phyloP scores from a whole-genome alignment of 805 yeast genomes.

The Wickerhamiella australiensis region DNA sequence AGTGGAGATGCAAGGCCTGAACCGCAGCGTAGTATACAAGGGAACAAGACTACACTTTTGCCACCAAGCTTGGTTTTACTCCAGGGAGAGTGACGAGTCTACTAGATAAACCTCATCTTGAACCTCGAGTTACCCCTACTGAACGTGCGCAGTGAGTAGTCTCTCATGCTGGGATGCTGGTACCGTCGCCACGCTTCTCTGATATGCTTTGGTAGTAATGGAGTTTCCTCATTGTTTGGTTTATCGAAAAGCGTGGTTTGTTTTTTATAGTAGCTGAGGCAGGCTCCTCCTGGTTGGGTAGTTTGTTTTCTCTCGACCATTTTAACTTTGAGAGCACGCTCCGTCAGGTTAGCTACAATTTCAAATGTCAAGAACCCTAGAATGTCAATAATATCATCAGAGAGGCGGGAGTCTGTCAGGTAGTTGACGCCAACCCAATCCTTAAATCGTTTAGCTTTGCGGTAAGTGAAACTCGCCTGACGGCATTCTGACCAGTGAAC shows the following conservation, averaged over 20 bases:
- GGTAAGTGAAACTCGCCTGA: slow-evolving; percentile 90
- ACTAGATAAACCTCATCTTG: slow-evolving; percentile 15
- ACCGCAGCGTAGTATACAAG: too few species aligned
- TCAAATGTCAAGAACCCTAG: slow-evolving; percentile 92
- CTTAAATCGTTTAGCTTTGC: slow-evolving; percentile 85
- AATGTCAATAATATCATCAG: slow-evolving; percentile 93
- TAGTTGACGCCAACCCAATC: slow-evolving; percentile 91
- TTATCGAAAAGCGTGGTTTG: slow-evolving; percentile 18
- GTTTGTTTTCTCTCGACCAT: slow-evolving; percentile 35
- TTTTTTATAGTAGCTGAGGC: slow-evolving; percentile 8
- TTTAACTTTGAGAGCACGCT: slow-evolving; percentile 75
- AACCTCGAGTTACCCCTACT: slow-evolving; percentile 17
- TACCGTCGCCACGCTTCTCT: slow-evolving; percentile 21
- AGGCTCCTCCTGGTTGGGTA: slow-evolving; percentile 3
- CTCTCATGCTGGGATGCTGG: slow-evolving; percentile 17
- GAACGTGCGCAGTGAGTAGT: slow-evolving; percentile 17
- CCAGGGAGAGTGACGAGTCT: too few species aligned
- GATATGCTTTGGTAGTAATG: slow-evolving; percentile 21
- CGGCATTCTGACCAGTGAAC: slow-evolving; percentile 99
- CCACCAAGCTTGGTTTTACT: too few species aligned
- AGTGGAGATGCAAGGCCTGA: too few species aligned
- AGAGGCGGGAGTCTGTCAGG: slow-evolving; percentile 79
- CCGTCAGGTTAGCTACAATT: slow-evolving; percentile 88
- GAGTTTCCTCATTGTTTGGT: slow-evolving; percentile 21
- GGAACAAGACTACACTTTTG: too few species aligned